Base-by-base conservation (phyloP, 192 early-diverging fungal genomes). In the Linnemannia schmuckeri region DNA sequence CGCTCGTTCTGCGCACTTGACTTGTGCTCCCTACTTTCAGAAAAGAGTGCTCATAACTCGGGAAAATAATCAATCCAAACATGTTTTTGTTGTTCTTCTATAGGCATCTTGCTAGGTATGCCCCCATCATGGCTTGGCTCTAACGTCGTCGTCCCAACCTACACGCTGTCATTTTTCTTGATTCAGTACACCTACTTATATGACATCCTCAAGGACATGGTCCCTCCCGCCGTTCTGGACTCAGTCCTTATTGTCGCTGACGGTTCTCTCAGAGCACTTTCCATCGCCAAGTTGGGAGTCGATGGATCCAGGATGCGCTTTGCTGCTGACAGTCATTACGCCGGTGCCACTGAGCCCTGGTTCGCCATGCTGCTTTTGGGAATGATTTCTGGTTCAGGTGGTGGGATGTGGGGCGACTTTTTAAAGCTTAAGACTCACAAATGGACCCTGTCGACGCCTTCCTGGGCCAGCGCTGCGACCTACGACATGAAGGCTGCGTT, bases 121-220 rank as follows among this genome's bases (percentile, higher is more conserved):
- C 85, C 85, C 44, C 85, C 85, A 5, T 78, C 85, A n/a, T 87
- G 85, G 85, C 85, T 87, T n/a, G 85, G 85, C 4, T 87, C 85
- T 33, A 87, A 87, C 35, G 72, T 87, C 3, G 80, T 78, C 5
- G 76, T 87, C 9, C 85, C 85, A n/a, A 87, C 85, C 22, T 87
- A 87, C 38, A 55, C 76, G 4, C 52, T 87, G 22, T 87, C 85
- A 18, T 81, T 87, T 68, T 6, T 87, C 27, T 47, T 87, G 71
- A 76, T 87, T 42, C 85, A 87, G 27, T 81, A 81, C 72, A 87
- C 85, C 6, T 37, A 61, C 27, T 22, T 87, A 52, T 87, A 87
- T 54, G 85, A 87, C 6, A 69, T 87, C 33, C 79, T 87, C 20
- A 57, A 44, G 6, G 54, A 81, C 17, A 55, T 70, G 42, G 73